phyloP scores from a whole-genome alignment of 352 stramenopile species.

The Globisporangium nunn region DNA sequence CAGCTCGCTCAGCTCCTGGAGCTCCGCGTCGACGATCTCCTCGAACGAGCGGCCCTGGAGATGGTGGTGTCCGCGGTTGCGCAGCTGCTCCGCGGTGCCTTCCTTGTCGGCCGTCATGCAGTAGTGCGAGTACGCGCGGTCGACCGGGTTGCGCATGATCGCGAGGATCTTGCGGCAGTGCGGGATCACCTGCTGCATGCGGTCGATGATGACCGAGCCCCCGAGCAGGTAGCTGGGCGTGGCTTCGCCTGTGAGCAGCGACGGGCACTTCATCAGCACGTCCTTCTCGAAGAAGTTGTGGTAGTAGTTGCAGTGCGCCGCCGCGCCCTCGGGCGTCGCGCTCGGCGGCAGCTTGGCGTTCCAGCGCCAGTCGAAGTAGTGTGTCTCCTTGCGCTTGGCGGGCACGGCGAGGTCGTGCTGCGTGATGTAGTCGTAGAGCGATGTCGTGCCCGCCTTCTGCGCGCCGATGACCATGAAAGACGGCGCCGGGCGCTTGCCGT shows the following conservation, averaged over 20 bases:
- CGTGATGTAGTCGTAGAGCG: slow-evolving; percentile 96
- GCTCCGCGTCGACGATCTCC: slow-evolving; percentile 65
- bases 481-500: slow-evolving; percentile 67
- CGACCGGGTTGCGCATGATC: slow-evolving; percentile 77
- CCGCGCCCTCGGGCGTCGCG: slow-evolving; percentile 42
- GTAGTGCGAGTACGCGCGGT: slow-evolving; percentile 86
- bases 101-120: slow-evolving; percentile 80
- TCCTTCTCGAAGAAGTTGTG: slow-evolving; percentile 83
- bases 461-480: slow-evolving; percentile 95
- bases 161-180: slow-evolving; percentile 81
- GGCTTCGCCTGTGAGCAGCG: slow-evolving; percentile 89
- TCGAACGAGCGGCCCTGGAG: slow-evolving; percentile 60
- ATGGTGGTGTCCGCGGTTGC: slow-evolving; percentile 70
- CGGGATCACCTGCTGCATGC: slow-evolving; percentile 71
- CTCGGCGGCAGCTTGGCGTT: slow-evolving; percentile 59
- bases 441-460: slow-evolving; percentile 95
- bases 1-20: slow-evolving; percentile 47
- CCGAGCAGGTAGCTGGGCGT: slow-evolving; percentile 90
- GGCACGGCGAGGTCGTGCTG: slow-evolving; percentile 93
- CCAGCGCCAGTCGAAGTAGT: slow-evolving; percentile 99
- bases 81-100: slow-evolving; percentile 68
- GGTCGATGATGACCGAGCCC: slow-evolving; percentile 58
- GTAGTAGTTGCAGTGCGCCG: slow-evolving; percentile 66
- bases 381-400: slow-evolving; percentile 92
- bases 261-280: slow-evolving; percentile 81